Evolutionary conservation across 2,329 filamentous ascomycete genomes (phyloP).

Genomic region (Niveomyces coronatus): DNA sequence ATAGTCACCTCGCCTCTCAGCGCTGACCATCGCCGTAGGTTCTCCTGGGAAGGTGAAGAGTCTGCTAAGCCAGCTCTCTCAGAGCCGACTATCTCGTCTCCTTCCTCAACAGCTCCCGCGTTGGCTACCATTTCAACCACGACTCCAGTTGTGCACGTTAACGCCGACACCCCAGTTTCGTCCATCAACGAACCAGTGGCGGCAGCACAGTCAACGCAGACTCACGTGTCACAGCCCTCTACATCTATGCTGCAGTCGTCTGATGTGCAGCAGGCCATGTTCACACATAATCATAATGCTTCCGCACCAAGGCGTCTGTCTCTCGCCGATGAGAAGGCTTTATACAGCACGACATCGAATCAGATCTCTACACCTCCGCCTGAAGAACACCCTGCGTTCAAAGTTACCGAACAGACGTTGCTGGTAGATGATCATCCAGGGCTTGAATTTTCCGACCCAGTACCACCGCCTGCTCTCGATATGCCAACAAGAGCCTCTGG

Average conservation of each 20-base stretch:
- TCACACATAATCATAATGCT: no score
- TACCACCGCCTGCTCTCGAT: constrained; percentile 9
- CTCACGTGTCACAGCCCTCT: no score
- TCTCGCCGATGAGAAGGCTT: constrained; percentile 34
- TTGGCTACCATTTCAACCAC: neutral
- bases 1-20: neutral
- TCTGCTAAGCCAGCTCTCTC: neutral
- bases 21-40: constrained; percentile 18
- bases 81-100: neutral
- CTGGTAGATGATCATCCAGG: no score
- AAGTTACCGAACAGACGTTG: no score
- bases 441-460: constrained; percentile 14
- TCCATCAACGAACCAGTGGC: neutral
- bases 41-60: constrained; percentile 28
- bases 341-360: constrained; percentile 24
- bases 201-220: neutral
- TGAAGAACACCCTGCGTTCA: constrained; percentile 27
- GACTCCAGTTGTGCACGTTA: neutral
- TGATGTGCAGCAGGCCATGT: neutral
- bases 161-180: constrained; percentile 7
- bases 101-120: neutral
- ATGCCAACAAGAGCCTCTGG: neutral
- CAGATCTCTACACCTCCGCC: constrained; percentile 25
- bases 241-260: neutral
- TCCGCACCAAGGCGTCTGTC: constrained; percentile 24